Evolutionary conservation across 1,284 basidiomycete species (phyloP), one percentile per base, ranked within the genome.

Genomic region (Gomphus sp.): DNA sequence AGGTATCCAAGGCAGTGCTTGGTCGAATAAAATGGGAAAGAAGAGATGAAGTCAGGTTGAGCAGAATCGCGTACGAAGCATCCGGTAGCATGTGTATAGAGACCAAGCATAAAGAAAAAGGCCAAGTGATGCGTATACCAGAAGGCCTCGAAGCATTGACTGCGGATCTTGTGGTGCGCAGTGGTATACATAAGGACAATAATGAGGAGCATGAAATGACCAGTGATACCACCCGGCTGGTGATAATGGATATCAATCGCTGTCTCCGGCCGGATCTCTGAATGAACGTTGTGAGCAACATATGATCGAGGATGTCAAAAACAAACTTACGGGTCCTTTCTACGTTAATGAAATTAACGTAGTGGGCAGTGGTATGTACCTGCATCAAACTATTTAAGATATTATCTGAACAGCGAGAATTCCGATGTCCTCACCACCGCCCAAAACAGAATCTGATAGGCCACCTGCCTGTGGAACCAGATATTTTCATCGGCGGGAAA

Each of bases 51-150:
- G 62, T 84, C 88, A 10, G 90, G 89, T 25, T 84, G 70, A 12
- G 76, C 74, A 4, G 81, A 78, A 67, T 93, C 90, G 60, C 93
- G 90, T 56, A 95, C 93, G 72, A 95, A 95, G 72, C 92, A 95
- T 16, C 92, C 93, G 57, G 88, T 91, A 4, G 93, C 91, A 70
- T 95, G 92, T 8, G 89, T 80, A 73, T 89, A 93, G 55, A 94
- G 79, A 33, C 82, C 87, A 62, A 93, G 78, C 85, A 92, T 89
- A 76, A 92, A 93, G 77, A 93, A 92, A 78, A 92, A 91, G 9
- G 91, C 91, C 50, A 93, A 81, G 66, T 93, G 91, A 65, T 93
- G 91, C 25, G 91, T 93, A 72, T 92, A 93, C 92, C 91, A 94
- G 76, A 95, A 95, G 0, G 82, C 89, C 71, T 95, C 92, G 71